A percentile compares a stretch with the other conserved stretches of the same genome.
Evolutionary conservation across 139 green algal genomes (phyloP).

Genomic region (Trebouxia sp.): DNA sequence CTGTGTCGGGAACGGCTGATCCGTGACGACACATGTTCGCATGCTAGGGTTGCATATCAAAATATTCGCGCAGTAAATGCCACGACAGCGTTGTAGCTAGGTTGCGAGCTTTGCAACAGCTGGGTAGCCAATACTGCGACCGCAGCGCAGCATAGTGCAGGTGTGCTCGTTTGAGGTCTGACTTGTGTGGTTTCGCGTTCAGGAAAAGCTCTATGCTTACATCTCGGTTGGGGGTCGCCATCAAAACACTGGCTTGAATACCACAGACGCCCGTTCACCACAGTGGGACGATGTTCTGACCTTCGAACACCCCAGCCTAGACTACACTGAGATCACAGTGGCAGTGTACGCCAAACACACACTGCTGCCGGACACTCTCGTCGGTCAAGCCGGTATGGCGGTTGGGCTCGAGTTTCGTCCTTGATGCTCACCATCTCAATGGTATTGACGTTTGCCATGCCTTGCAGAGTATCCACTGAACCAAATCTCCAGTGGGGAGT

Average conservation of each 20-base stretch:
- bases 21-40: too few species aligned
- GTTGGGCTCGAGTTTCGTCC: neutral
- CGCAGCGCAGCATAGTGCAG: too few species aligned
- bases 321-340: neutral
- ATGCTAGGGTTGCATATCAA: too few species aligned
- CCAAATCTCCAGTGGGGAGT: neutral
- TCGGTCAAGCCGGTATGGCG: neutral
- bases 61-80: too few species aligned
- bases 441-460: neutral
- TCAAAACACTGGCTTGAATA: neutral
- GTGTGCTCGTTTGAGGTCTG: too few species aligned
- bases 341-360: conserved; percentile 21
- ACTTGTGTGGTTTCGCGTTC: neutral
- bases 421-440: neutral
- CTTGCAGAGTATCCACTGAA: conserved; percentile 7
- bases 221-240: neutral
- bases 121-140: too few species aligned
- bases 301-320: neutral
- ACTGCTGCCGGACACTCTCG: conserved; percentile 6
- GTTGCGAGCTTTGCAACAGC: too few species aligned
- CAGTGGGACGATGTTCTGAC: neutral
- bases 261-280: neutral
- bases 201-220: conserved; percentile 17
- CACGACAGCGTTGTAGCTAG: too few species aligned
- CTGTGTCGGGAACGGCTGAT: neutral